Percentiles rank a stretch among this genome's conserved stretches.
Evolutionary conservation across 2,329 filamentous ascomycete species (phyloP).

Genomic region (Mollisia scopiformis): DNA sequence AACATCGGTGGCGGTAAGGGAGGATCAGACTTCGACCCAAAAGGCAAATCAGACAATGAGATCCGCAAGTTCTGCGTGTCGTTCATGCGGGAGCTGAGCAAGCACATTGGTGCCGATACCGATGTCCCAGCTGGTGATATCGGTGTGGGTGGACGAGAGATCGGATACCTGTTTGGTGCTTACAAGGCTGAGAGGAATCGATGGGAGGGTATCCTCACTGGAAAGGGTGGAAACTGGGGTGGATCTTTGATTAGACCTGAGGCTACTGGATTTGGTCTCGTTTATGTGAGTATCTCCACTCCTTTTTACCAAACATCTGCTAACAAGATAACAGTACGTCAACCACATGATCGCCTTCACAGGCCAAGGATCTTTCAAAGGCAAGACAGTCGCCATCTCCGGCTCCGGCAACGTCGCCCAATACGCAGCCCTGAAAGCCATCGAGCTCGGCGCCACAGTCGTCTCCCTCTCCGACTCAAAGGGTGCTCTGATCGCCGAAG

Average conservation of each 20-base stretch:
- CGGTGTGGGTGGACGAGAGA: conserved; percentile 87
- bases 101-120: conserved; percentile 94
- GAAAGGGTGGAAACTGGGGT: conserved; percentile 93
- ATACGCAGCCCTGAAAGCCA: conserved; percentile 93
- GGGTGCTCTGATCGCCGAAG: conserved; percentile 77
- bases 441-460: conserved; percentile 92
- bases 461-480: conserved; percentile 93
- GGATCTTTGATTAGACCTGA: conserved; percentile 93
- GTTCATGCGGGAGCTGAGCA: conserved; percentile 95
- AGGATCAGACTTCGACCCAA: conserved; percentile 97
- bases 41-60: conserved; percentile 96
- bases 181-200: conserved; percentile 87
- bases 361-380: conserved; percentile 81
- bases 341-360: conserved; percentile 94
- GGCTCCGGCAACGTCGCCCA: conserved; percentile 98
- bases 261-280: conserved; percentile 93
- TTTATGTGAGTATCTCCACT: conserved; percentile 66
- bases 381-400: conserved; percentile 94
- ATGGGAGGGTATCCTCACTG: conserved; percentile 95
- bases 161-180: conserved; percentile 92
- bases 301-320: conserved; percentile 35
- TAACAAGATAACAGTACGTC: conserved; percentile 62
- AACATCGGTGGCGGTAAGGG: conserved; percentile 98
- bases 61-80: conserved; percentile 95
- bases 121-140: conserved; percentile 98